Evolutionary conservation across 2,329 filamentous ascomycete genomes (phyloP), one percentile per base, ranked within the genome.

Genomic region (Fusarium sp.): DNA sequence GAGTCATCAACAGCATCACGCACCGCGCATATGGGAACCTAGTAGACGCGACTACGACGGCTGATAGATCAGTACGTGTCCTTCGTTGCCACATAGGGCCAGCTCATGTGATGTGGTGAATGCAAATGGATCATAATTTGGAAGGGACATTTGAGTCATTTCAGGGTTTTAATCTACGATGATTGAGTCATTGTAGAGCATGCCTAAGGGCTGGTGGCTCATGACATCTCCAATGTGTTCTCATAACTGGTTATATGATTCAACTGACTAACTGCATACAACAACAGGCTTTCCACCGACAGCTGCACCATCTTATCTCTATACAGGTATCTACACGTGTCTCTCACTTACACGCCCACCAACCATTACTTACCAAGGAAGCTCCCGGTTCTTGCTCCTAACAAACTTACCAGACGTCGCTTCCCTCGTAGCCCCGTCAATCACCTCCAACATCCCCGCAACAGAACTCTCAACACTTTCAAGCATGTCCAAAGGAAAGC

Each of bases 361-460:
- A n/a, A 20, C 5, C 3, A 18, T 1, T 15, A 7, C 8, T 25
- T 51, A 78, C 77, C 76, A 78, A 6, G 70, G 59, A 15, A 81
- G n/a, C 16, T 74, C 69, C 34, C 79, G 46, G 0, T 79, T 79
- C 10, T 72, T 74, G n/a, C 76, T 70, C 6, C 71, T 76, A 2
- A 81, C 38, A 40, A 81, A 80, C 58, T 78, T 79, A 13, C 80
- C 80, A 1, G 77, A 78, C 1, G 61, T 55, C 4, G 51, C 77
- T 25, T 80, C 79, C 18, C 77, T 66, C 1, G 74, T 80, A 4
- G 80, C 79, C 4, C 65, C 71, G 32, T 83, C 82, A 41, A 82
- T 77, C 1, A 83, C 63, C 15, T 72, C 46, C 1, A 84, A 62
- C 51, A 82, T 75, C 0, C 78, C 77, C 29, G 52, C 38, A 0